Percentiles rank a stretch among this genome's conserved stretches.
phyloP scores from a whole-genome alignment of 345 rosid genomes.

The Adansonia digitata region DNA sequence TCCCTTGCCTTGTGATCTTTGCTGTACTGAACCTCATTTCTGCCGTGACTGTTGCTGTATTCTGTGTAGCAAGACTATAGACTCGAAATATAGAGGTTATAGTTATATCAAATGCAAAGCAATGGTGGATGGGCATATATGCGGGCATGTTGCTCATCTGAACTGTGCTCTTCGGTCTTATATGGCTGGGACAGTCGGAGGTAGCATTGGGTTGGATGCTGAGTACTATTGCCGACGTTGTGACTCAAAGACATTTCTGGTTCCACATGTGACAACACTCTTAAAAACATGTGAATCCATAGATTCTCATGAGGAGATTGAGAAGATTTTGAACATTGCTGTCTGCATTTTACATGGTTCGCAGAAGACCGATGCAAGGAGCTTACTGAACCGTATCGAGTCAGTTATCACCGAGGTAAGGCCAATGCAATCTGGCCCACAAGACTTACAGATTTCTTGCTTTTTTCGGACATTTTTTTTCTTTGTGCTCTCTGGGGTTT shows the following conservation, averaged over 20 bases:
- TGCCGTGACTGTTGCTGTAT: constrained; percentile 85
- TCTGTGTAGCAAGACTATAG: constrained; percentile 61
- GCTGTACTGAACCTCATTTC: constrained; percentile 68
- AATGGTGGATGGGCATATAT: constrained; percentile 41
- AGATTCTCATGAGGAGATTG: constrained; percentile 44
- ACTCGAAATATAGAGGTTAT: constrained; percentile 47
- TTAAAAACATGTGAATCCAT: constrained; percentile 51
- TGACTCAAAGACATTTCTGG: constrained; percentile 59
- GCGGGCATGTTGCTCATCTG: constrained; percentile 86
- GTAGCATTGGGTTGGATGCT: constrained; percentile 80
- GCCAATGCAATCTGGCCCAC: background rate
- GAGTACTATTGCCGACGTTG: constrained; percentile 85
- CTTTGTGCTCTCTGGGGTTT: background rate
- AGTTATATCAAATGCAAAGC: constrained; percentile 75
- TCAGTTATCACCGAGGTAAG: constrained; percentile 58
- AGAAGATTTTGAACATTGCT: constrained; percentile 58
- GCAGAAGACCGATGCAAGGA: constrained; percentile 40
- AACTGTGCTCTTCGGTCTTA: constrained; percentile 76
- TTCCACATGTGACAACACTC: constrained; percentile 56
- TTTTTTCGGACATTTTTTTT: background rate
- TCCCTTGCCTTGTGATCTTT: constrained; percentile 68
- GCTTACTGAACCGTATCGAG: constrained; percentile 44
- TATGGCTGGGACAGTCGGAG: constrained; percentile 87
- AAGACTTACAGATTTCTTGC: constrained; percentile 1
- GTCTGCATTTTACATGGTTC: constrained; percentile 59